Evolutionary conservation across 169 alveolate genomes (phyloP).

Genomic region (Eimeria zaria): DNA sequence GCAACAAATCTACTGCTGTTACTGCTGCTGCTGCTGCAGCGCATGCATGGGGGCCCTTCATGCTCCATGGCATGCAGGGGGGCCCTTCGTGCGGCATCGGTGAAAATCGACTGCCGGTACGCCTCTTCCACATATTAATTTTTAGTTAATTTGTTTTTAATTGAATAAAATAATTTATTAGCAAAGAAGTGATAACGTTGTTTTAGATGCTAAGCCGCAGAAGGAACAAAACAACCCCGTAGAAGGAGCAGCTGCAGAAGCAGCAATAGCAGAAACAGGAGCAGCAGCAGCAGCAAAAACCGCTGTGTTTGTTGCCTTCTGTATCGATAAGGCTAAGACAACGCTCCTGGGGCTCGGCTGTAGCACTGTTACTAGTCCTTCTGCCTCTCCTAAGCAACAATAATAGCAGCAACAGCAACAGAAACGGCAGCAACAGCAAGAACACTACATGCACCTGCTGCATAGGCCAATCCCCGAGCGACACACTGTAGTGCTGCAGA

Average conservation of each 20-base stretch:
- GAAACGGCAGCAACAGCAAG: background rate
- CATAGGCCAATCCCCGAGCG: background rate
- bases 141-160: background rate
- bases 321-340: background rate
- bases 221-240: background rate
- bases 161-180: background rate
- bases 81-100: slow-evolving; percentile 14
- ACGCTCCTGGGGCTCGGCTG: background rate
- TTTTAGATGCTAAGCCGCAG: background rate
- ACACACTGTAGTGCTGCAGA: background rate
- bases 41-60: too few species aligned
- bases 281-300: background rate
- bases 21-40: slow-evolving; percentile 12
- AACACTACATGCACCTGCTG: background rate
- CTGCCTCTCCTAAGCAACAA: background rate
- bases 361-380: background rate
- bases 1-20: background rate
- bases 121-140: background rate
- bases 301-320: background rate
- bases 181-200: too few species aligned
- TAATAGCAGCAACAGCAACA: background rate
- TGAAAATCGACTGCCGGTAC: background rate
- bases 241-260: background rate
- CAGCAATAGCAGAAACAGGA: background rate
- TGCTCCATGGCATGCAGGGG: background rate